Percentiles rank a stretch among this genome's conserved stretches.
Conservation (phyloP, 768 basidiomycete species). For the Leccinum subgranulosum region DNA sequence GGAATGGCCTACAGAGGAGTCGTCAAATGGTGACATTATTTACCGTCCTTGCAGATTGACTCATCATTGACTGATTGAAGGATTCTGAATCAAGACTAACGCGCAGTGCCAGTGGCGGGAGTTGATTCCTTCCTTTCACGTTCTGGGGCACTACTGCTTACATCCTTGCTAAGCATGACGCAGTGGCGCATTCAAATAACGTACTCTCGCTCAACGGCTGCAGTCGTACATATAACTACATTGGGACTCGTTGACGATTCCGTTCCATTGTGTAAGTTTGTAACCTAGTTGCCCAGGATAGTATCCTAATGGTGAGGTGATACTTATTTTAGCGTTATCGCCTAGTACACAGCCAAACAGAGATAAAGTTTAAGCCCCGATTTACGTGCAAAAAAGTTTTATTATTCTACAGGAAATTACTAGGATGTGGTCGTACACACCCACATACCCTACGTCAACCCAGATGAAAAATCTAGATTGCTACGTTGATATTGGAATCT, state of each 20-base stretch:
- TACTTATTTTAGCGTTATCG: too few relatives aligned
- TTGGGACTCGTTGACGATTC: background rate
- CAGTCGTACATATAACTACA: background rate
- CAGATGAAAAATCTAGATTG: background rate
- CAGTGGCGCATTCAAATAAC: background rate
- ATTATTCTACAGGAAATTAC: background rate
- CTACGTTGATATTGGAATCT: background rate
- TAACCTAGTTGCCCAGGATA: too few relatives aligned
- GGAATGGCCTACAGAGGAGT: background rate
- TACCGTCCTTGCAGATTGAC: background rate
- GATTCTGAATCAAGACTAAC: background rate
- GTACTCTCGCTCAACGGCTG: background rate
- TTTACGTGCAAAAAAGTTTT: background rate
- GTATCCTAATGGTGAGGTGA: too few relatives aligned
- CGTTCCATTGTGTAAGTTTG: background rate
- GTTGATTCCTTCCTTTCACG: background rate
- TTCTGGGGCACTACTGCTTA: background rate
- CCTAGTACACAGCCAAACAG: too few relatives aligned
- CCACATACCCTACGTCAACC: background rate
- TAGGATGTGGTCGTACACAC: too few relatives aligned
- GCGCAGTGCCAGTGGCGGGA: background rate
- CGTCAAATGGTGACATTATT: background rate
- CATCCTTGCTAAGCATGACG: background rate
- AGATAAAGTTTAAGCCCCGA: too few relatives aligned
- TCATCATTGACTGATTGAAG: background rate